Base-by-base conservation (phyloP, 495 filamentous ascomycete species). In the Aspergillus homomorphus region DNA sequence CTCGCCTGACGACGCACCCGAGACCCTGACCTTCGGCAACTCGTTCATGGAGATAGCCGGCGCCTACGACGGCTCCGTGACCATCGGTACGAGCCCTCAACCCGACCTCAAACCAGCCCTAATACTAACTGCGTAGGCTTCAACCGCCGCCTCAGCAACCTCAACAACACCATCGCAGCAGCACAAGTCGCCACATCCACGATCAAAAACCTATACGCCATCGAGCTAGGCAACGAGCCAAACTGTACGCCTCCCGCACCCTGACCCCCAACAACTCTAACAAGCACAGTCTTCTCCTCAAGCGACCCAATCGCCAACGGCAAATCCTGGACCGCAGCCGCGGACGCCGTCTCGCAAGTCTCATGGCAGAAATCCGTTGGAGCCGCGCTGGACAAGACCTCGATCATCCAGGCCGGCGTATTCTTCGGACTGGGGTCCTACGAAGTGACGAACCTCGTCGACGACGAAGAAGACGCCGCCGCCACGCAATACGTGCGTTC, bases 161-260 rank as follows among this genome's bases (percentile, higher is more conserved):
- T 83, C 44, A 67, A 69, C 2, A 85, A 86, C 56, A 84, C 81
- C 0, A 81, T 85, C 43, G 70, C 73, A 0, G 83, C 84, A 1
- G 82, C 83, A 0, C 76, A 71, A 42, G 65, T 79, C 1, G 80
- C 76, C 0, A 72, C 76, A 19, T 59, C 58, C 0, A 66, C 76
- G 24, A 77, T 83, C 45, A 63, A 57, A 9, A 85, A 84, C 56
- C 63, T 86, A 20, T 73, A 81, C 28, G 78, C 82, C 1, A 80
- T 87, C 45, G 84, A 87, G 62, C 69, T 87, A 1, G 82, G 84
- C 1, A 87, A 87, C 52, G 83, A 86, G 54, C 82, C 83, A 0
- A 81, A 85, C 62, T 85, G 83, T 82, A 67, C 58, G 78, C 59
- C 45, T 15, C 18, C 24, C 22, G 12, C 28, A n/a, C 6, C 10